Percentiles rank a stretch among this genome's conserved stretches.
Evolutionary conservation across 805 yeast genomes (phyloP).

Genomic region (Grigorovia jiainica): DNA sequence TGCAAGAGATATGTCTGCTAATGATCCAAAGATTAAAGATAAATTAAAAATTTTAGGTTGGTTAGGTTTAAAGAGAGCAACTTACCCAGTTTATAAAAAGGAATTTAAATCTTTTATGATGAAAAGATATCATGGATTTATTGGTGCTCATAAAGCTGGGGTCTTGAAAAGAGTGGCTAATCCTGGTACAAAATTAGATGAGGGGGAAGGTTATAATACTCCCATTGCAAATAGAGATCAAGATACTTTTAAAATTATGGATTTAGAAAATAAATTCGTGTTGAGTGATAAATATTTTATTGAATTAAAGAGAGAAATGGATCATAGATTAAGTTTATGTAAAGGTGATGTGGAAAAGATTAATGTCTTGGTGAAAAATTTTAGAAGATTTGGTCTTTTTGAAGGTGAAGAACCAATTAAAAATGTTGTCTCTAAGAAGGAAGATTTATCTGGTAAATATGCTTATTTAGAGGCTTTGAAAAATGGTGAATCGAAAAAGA

Average conservation of each 20-base stretch:
- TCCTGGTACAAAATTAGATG: slow-evolving; percentile 52
- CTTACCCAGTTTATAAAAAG: slow-evolving; percentile 59
- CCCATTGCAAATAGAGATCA: slow-evolving; percentile 29
- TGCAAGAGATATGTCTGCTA: slow-evolving; percentile 20
- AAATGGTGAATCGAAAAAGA: not conserved
- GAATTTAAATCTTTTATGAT: slow-evolving; percentile 54
- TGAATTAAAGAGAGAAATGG: slow-evolving; percentile 41
- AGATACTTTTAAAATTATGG: slow-evolving; percentile 30
- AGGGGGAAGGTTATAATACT: slow-evolving; percentile 75
- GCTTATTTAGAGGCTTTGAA: slow-evolving; percentile 1
- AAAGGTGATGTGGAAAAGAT: slow-evolving; percentile 28
- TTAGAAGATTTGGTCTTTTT: slow-evolving; percentile 56
- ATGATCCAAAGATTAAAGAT: slow-evolving; percentile 25
- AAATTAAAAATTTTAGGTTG: slow-evolving; percentile 66
- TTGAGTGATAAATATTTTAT: slow-evolving; percentile 45
- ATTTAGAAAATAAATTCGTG: slow-evolving; percentile 36
- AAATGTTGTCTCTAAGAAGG: slow-evolving; percentile 16
- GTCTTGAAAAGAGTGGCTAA: slow-evolving; percentile 45
- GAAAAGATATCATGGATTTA: slow-evolving; percentile 59
- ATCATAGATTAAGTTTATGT: slow-evolving; percentile 26
- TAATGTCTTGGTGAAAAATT: slow-evolving; percentile 40
- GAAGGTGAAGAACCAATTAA: slow-evolving; percentile 31
- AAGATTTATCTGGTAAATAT: slow-evolving; percentile 9
- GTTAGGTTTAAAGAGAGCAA: slow-evolving; percentile 77
- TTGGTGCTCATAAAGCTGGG: slow-evolving; percentile 68